These are phyloP conservation scores for Calocera cornea DNA, from an alignment of 768 basidiomycete genomes.

Conservation along the genomic window DNA sequence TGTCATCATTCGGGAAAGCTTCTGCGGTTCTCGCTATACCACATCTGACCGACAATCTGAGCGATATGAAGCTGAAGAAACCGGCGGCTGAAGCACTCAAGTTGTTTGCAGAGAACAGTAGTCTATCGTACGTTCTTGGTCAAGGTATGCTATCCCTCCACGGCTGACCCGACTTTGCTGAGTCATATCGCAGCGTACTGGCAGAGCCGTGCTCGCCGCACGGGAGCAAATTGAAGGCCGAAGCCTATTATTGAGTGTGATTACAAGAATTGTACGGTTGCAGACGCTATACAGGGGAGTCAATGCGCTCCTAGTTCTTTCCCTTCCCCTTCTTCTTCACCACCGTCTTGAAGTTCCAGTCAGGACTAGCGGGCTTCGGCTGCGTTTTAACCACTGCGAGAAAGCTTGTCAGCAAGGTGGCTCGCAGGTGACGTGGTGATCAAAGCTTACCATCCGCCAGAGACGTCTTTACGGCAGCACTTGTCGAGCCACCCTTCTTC, in stretches of 20 bases:
- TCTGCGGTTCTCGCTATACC: slow-evolving; percentile 68
- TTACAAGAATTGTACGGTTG: not conserved
- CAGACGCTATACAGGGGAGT: not conserved
- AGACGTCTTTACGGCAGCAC: slow-evolving; percentile 42
- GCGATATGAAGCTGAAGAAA: slow-evolving; percentile 93
- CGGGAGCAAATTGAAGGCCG: not conserved
- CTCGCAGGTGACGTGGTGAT: not conserved
- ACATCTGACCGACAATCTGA: slow-evolving; percentile 84
- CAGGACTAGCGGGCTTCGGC: slow-evolving; percentile 52
- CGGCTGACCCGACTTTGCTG: too few relatives aligned
- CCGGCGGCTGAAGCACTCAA: slow-evolving; percentile 81
- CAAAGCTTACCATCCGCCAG: slow-evolving; percentile 44
- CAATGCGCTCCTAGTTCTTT: slow-evolving; percentile 9
- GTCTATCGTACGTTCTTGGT: slow-evolving; percentile 81
- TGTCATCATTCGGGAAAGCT: slow-evolving; percentile 63
- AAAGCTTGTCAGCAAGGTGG: not conserved
- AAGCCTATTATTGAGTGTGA: not conserved
- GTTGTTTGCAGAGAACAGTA: slow-evolving; percentile 79
- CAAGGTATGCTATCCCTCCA: too few relatives aligned
- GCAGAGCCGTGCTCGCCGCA: not conserved
- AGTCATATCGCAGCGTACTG: too few relatives aligned
- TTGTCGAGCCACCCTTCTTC: slow-evolving; percentile 31
- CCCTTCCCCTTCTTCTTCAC: slow-evolving; percentile 90
- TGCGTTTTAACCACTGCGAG: slow-evolving; percentile 64
- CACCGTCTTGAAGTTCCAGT: slow-evolving; percentile 84